Conservation (phyloP, 1,139 yeast species). For the Debaryomycetaceae sp. region DNA sequence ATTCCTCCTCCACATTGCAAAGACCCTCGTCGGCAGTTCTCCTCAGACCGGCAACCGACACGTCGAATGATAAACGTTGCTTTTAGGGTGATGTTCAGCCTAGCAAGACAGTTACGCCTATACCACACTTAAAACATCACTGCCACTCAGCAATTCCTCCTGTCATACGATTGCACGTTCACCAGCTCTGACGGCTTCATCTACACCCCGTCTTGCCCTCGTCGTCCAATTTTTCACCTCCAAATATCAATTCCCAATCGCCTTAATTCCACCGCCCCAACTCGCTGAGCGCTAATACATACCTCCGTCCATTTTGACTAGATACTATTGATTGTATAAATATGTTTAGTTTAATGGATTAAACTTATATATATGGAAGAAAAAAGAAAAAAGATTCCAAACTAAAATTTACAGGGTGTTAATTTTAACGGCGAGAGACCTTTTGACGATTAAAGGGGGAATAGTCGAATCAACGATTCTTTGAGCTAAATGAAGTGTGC, state of each 20-base stretch:
- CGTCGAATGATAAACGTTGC: not conserved
- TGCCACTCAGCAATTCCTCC: too few relatives aligned
- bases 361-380: constrained; percentile 6
- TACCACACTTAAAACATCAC: too few relatives aligned
- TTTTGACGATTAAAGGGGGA: constrained; percentile 5
- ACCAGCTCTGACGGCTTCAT: not conserved
- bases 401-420: constrained; percentile 8
- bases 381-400: constrained; percentile 4
- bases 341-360: constrained; percentile 10
- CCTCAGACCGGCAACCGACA: not conserved
- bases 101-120: too few relatives aligned
- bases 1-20: too few relatives aligned
- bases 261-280: not conserved
- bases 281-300: constrained; percentile 21
- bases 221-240: not conserved
- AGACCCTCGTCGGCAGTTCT: too few relatives aligned
- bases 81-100: too few relatives aligned
- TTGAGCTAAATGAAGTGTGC: not conserved
- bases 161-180: not conserved
- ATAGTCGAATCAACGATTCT: not conserved
- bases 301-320: constrained; percentile 46
- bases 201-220: not conserved
- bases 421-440: constrained; percentile 6
- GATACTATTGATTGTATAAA: constrained; percentile 13
- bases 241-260: not conserved